A percentile compares a stretch with the other conserved stretches of the same genome.
Evolutionary conservation across 78 protist genomes (phyloP).

Genomic region (slime mould (Dictyostelium discoideum)): dicty_2.7 NC_007089.4:4216001-4216500

Average conservation of each 20-base stretch:
- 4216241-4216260: background rate
- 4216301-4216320: background rate
- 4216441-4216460: slow-evolving; percentile 9
- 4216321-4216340: background rate
- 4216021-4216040: background rate
- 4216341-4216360: background rate
- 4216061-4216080: background rate
- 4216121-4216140: background rate
- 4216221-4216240: background rate
- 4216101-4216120: background rate
- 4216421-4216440: background rate
- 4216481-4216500: slow-evolving; percentile 35
- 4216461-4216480: slow-evolving; percentile 35
- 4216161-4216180: background rate
- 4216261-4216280: background rate
- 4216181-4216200: background rate
- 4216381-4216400: background rate
- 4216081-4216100: background rate
- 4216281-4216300: background rate
- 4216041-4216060: background rate
- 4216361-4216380: background rate
- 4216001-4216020: background rate
- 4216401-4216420: background rate
- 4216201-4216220: background rate
- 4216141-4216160: slow-evolving; percentile 11